Base-by-base conservation (phyloP, 2,329 filamentous ascomycete species). In the Didymella segeticola region DNA sequence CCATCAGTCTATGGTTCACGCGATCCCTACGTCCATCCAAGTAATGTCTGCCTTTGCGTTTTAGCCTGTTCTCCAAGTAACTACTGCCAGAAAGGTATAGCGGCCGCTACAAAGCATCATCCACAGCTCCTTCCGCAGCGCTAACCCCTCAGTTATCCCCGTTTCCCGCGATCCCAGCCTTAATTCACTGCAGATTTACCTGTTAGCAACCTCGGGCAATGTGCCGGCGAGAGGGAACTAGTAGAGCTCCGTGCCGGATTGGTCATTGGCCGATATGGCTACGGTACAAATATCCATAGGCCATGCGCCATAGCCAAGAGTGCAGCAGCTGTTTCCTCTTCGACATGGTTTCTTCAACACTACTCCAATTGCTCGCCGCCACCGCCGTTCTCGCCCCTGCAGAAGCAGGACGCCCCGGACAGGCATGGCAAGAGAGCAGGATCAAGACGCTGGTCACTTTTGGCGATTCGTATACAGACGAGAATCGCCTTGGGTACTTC, bases 391-490 rank as follows among this genome's bases (percentile, higher is more conserved):
- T 69, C 46, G 54, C 61, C 34, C 38, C 49, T 34, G 64, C 51
- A 9, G 19, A 58, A 39, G 60, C 61, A 9, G 54, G 55, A 0
- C 41, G 57, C 5, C 43, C 56, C 11, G 53, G 56, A 11, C 50
- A 55, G 5, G 58, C 50, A 38, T 79, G 77, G 78, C 63, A 68
- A 33, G 58, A 80, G 33, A 73, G 74, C 26, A 77, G 78, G 30
- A 86, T 90, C 67, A 80, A 84, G 23, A 87, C 84, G 43, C 70
- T 91, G 30, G 82, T 91, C 31, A 81, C 86, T 0, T 91, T 92
- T 67, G 89, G 89, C 11, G 88, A 91, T 71, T 90, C 87, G 72
- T 92, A 89, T 67, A 90, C 88, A 0, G 90, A 93, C 67, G 87
- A 91, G 64, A 84, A 82, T 11, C 83, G 89, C 9, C 70, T 90